Percentiles rank a stretch among this genome's conserved stretches.
These are phyloP conservation scores for Cajanus cajan DNA, from an alignment of 306 rosid genomes.

Conservation along the genomic window DNA sequence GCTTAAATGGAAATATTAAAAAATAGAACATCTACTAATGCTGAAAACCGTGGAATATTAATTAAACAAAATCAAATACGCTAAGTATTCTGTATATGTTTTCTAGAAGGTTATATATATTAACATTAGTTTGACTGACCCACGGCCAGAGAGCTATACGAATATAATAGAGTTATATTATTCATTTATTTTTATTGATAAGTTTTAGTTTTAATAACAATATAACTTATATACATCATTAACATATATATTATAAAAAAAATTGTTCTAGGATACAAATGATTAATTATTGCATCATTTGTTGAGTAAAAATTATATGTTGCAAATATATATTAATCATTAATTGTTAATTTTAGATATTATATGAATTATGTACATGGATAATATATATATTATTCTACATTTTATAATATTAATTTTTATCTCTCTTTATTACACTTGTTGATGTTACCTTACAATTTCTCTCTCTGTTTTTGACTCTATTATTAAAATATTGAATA, in stretches of 20 bases:
- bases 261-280: too few relatives aligned
- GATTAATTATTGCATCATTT: too few relatives aligned
- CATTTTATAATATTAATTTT: not conserved
- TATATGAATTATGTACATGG: too few relatives aligned
- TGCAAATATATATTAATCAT: too few relatives aligned
- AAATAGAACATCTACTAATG: not conserved
- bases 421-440: not conserved
- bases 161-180: not conserved
- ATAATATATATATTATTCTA: too few relatives aligned
- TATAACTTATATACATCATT: too few relatives aligned
- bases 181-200: not conserved
- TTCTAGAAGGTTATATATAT: conserved; percentile 28
- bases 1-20: not conserved
- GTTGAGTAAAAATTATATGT: too few relatives aligned
- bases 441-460: not conserved
- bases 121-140: conserved; percentile 3
- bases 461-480: not conserved
- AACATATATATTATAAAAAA: too few relatives aligned
- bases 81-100: not conserved
- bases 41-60: not conserved
- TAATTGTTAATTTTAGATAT: too few relatives aligned
- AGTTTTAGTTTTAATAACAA: too few relatives aligned
- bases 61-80: not conserved
- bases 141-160: not conserved
- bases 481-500: not conserved